Evolutionary conservation across 139 green algal genomes (phyloP).

Genomic region (Desmodesmus armatus): DNA sequence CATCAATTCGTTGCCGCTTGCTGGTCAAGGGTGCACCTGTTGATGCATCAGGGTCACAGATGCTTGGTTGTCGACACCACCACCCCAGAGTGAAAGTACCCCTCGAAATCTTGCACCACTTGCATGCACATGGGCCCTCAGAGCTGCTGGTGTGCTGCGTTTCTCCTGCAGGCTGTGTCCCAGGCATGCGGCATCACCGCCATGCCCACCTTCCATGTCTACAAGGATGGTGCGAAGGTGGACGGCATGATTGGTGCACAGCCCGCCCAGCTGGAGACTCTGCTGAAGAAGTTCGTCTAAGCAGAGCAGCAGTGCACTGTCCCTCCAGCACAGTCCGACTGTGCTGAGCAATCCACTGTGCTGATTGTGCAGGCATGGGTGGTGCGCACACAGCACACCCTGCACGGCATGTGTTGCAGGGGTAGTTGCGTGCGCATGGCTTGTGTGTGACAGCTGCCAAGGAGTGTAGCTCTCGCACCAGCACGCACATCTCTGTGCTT

Average conservation of each 20-base stretch:
- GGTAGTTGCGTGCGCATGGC: no score
- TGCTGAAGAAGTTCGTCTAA: slow-evolving; percentile 61
- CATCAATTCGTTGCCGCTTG: no score
- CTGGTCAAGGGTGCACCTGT: no score
- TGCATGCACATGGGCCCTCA: no score
- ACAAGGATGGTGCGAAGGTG: slow-evolving; percentile 70
- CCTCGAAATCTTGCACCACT: no score
- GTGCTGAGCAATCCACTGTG: background rate
- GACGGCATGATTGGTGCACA: slow-evolving; percentile 77
- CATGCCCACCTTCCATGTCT: slow-evolving; percentile 92
- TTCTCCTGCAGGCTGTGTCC: slow-evolving; percentile 65
- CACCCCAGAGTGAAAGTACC: no score
- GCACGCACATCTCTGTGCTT: no score
- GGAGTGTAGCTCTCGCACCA: no score
- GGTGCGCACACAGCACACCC: background rate
- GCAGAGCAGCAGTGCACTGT: background rate
- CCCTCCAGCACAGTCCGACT: background rate
- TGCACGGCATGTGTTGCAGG: background rate
- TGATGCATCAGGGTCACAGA: no score
- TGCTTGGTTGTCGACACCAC: no score
- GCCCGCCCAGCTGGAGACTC: slow-evolving; percentile 71
- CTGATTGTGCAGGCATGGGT: background rate
- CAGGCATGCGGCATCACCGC: slow-evolving; percentile 70
- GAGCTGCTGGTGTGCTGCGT: background rate
- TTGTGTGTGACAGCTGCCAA: no score